These are phyloP conservation scores for Nakaseomyces kungkrabaensis DNA, from an alignment of 1,139 yeast species.

Conservation along the genomic window DNA sequence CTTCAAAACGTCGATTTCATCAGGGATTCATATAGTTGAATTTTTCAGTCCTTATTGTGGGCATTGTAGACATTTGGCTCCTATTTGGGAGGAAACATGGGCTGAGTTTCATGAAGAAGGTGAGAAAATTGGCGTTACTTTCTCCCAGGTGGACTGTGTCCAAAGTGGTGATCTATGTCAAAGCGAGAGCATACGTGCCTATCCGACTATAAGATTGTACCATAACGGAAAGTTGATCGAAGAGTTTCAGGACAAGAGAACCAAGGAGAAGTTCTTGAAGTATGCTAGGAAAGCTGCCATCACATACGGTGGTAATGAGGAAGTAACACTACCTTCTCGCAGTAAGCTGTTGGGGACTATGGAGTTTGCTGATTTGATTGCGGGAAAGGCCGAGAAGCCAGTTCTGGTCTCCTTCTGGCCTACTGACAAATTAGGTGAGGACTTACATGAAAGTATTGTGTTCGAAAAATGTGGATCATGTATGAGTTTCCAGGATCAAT, in stretches of 20 bases:
- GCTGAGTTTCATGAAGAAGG: conserved; percentile 36
- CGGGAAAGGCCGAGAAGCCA: conserved; percentile 42
- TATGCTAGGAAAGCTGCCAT: conserved; percentile 46
- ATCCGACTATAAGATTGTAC: conserved; percentile 54
- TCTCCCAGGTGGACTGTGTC: conserved; percentile 65
- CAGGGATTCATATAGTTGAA: conserved; percentile 49
- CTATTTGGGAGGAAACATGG: conserved; percentile 55
- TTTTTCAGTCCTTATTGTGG: conserved; percentile 61
- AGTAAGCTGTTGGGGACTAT: background rate
- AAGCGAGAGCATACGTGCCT: conserved; percentile 45
- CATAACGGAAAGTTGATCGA: conserved; percentile 37
- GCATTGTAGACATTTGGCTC: conserved; percentile 61
- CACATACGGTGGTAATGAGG: conserved; percentile 30
- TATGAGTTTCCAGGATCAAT: conserved; percentile 39
- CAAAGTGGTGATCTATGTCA: conserved; percentile 64
- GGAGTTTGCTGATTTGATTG: conserved; percentile 34
- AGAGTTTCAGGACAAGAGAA: conserved; percentile 39
- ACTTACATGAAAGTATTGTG: conserved; percentile 30
- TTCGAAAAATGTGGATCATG: conserved; percentile 43
- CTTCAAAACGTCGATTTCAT: conserved; percentile 38
- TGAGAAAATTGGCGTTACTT: conserved; percentile 36
- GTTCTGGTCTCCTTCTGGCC: conserved; percentile 59
- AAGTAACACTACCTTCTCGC: background rate
- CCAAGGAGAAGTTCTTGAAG: conserved; percentile 39
- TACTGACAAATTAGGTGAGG: conserved; percentile 35